phyloP scores from a whole-genome alignment of 495 filamentous ascomycete genomes.

The Trichoderma reesei region DNA sequence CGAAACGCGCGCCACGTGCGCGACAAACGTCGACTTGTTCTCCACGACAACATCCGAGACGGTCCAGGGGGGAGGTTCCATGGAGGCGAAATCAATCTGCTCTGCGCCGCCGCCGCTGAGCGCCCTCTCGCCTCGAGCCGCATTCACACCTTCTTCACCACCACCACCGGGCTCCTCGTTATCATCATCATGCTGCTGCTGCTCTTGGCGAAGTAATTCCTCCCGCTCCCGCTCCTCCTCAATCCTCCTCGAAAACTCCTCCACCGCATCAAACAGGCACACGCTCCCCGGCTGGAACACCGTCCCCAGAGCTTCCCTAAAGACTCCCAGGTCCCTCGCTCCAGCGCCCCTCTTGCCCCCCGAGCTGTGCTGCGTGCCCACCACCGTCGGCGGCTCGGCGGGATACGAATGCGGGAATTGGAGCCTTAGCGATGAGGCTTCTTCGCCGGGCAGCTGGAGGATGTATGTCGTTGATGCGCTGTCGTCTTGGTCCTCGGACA shows the following conservation, averaged over 20 bases:
- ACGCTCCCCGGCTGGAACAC: slow-evolving; percentile 65
- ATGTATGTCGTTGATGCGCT: slow-evolving; percentile 26
- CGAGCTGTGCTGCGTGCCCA: slow-evolving; percentile 51
- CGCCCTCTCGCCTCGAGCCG: not conserved
- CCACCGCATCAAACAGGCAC: slow-evolving; percentile 81
- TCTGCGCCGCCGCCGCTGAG: not conserved
- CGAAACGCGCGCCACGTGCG: slow-evolving; percentile 56
- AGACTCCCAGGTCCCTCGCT: slow-evolving; percentile 51
- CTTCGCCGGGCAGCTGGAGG: slow-evolving; percentile 38
- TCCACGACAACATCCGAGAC: slow-evolving; percentile 63
- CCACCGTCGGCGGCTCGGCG: slow-evolving; percentile 50
- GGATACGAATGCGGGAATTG: slow-evolving; percentile 68
- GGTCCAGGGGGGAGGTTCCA: slow-evolving; percentile 49
- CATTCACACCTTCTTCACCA: slow-evolving; percentile 5
- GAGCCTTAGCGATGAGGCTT: slow-evolving; percentile 46
- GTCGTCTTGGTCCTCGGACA: slow-evolving; percentile 13
- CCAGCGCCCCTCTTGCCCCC: slow-evolving; percentile 53
- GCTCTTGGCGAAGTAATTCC: slow-evolving; percentile 12
- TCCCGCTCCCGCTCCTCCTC: slow-evolving; percentile 19
- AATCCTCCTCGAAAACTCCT: slow-evolving; percentile 37
- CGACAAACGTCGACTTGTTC: slow-evolving; percentile 83
- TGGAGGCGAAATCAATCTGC: slow-evolving; percentile 11
- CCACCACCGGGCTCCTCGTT: slow-evolving; percentile 12
- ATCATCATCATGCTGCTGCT: slow-evolving; percentile 13
- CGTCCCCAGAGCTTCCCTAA: slow-evolving; percentile 52